These are phyloP conservation scores for Artemisia argyi DNA, from an alignment of 129 eudicot species.

Conservation along the genomic window DNA sequence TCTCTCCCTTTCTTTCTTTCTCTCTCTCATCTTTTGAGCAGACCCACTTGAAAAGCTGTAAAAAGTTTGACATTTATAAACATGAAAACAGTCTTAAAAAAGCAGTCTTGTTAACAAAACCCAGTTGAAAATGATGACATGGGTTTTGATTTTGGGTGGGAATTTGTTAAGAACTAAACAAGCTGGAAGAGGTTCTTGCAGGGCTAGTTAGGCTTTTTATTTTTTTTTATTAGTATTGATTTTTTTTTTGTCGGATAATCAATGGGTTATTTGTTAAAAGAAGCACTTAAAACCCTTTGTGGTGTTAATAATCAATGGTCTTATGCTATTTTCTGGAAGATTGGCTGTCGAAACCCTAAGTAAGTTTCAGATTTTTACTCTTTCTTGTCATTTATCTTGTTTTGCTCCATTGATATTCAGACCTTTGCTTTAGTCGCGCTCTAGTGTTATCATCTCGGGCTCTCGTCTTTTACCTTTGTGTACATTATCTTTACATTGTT, in stretches of 20 bases:
- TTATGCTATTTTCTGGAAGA: slow-evolving; percentile 98
- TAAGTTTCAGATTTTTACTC: slow-evolving; percentile 30
- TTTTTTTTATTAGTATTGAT: not conserved
- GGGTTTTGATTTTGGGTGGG: slow-evolving; percentile 45
- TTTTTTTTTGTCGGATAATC: not conserved
- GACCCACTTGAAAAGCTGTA: slow-evolving; percentile 30
- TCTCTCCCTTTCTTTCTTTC: slow-evolving; percentile 7
- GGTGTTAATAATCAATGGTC: slow-evolving; percentile 83
- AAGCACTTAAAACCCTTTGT: slow-evolving; percentile 83
- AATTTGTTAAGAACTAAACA: slow-evolving; percentile 84
- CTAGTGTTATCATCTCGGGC: no score
- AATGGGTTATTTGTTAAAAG: slow-evolving; percentile 89
- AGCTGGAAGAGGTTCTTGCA: slow-evolving; percentile 93
- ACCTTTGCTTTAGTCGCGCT: no score
- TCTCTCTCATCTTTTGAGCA: not conserved
- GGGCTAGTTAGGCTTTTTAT: slow-evolving; percentile 70
- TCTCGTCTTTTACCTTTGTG: no score
- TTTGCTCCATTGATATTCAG: no score
- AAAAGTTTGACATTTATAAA: slow-evolving; percentile 20
- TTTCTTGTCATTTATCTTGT: not conserved
- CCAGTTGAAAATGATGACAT: slow-evolving; percentile 33
- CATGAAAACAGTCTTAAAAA: slow-evolving; percentile 29
- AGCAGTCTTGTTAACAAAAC: slow-evolving; percentile 39
- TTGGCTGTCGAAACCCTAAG: slow-evolving; percentile 94
- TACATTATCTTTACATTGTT: no score